Evolutionary conservation across 176 grass and related monocot genomes (phyloP).

Genomic region (Lolium perenne): DNA sequence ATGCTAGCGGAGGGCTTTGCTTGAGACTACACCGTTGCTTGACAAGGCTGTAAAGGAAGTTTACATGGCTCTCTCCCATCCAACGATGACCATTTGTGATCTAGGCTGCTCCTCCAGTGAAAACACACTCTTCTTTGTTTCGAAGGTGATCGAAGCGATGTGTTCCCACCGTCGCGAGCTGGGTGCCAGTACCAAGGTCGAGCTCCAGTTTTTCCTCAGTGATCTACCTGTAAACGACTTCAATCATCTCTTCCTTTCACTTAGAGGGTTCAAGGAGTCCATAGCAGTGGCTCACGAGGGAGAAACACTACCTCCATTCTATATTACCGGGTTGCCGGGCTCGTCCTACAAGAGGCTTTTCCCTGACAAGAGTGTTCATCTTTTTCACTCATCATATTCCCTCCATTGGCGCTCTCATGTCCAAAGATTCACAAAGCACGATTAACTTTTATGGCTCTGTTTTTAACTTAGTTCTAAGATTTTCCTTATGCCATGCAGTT

Average conservation of each 20-base stretch:
- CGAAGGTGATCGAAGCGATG: constrained; percentile 1
- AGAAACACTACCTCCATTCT: neutral
- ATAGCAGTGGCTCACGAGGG: neutral
- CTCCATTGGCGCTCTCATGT: constrained; percentile 51
- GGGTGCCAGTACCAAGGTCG: neutral
- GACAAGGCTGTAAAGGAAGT: constrained; percentile 15
- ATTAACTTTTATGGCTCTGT: neutral
- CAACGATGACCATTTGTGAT: constrained; percentile 41
- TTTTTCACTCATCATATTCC: constrained; percentile 46
- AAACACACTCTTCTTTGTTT: constrained; percentile 36
- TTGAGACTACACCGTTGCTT: neutral
- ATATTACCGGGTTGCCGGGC: constrained; percentile 29
- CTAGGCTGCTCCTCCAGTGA: constrained; percentile 45
- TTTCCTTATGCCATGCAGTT: neutral
- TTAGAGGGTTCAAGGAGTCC: constrained; percentile 15
- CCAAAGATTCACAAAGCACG: neutral
- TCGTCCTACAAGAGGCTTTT: constrained; percentile 56
- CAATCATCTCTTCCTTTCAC: constrained; percentile 48
- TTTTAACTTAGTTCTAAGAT: neutral
- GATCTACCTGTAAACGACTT: constrained; percentile 58
- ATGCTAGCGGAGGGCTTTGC: constrained; percentile 39
- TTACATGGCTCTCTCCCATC: neutral
- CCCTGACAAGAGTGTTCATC: constrained; percentile 46
- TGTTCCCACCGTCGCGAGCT: too few relatives aligned
- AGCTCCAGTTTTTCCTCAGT: constrained; percentile 59